Evolutionary conservation across 1,139 yeast species (phyloP), one percentile per base, ranked within the genome.

Genomic region (Debaryomycetaceae sp.): DNA sequence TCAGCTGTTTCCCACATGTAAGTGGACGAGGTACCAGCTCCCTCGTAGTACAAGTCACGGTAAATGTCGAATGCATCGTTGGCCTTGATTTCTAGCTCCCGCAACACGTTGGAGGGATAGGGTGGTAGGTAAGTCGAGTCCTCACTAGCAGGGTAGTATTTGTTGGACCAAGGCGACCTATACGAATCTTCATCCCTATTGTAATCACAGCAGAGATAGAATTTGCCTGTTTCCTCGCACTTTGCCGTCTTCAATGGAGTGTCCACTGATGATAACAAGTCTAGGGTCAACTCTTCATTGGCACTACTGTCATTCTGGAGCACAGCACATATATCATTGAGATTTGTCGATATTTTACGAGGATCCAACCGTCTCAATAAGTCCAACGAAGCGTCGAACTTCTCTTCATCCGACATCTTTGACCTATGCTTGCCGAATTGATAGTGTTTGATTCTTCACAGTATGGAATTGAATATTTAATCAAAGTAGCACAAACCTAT

Each of bases 101-200:
- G 76, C 49, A 93, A 72, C 33, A 70, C 68, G 2, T 68, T 69
- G 9, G 88, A 77, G 6, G 98, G 97, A 53, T 72, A 81, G 5
- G 95, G 93, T 30, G 82, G 81, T 37, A 68, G 71, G 37, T 72
- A 76, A 35, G 80, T 90, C 31, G 57, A 68, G 33, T 56, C 60
- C 11, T 71, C 67, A 20, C 80, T 61, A 6, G 57, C 56, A 0
- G 97, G 97, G 51, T 77, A 82, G 65, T 87, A 93, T 51, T 78
- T 75, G 60, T 89, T 89, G 30, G 90, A 78, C 91, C 95, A 91
- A 3, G 99, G 99, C 0, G 96, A 87, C 55, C 98, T 77, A 67
- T 79, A 87, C 31, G 93, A 84, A 64, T 93, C 98, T 6, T 96
- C 93, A 58, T 93, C 99, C 52, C 99, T 76, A 65, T 93, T 93